phyloP scores from a whole-genome alignment of 2,329 filamentous ascomycete genomes.

The Cryphonectria carpinicola region DNA sequence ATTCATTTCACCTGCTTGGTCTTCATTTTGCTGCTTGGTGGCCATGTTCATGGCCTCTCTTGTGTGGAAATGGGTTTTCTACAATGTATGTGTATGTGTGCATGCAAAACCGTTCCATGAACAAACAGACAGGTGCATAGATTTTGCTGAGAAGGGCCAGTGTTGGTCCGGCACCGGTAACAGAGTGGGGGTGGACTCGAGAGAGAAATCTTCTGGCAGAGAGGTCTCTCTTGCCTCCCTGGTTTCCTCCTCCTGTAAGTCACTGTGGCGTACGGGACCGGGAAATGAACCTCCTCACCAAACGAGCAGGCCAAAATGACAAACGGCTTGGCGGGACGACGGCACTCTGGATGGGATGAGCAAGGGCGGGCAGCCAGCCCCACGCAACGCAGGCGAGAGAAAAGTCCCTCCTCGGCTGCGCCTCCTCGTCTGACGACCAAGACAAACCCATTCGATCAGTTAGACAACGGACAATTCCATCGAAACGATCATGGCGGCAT shows the following conservation, averaged over 20 bases:
- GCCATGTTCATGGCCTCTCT: conserved; percentile 45
- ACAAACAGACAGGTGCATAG: conserved; percentile 34
- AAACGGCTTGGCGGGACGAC: background rate
- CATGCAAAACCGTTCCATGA: conserved; percentile 25
- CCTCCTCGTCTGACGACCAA: background rate
- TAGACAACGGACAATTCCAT: too few species aligned
- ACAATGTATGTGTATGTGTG: conserved; percentile 32
- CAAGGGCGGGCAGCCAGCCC: background rate
- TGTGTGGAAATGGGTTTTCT: conserved; percentile 31
- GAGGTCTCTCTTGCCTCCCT: background rate
- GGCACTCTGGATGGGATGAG: background rate
- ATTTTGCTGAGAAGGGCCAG: conserved; percentile 41
- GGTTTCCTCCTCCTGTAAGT: background rate
- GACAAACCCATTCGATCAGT: background rate
- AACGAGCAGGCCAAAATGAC: background rate
- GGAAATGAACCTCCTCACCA: background rate
- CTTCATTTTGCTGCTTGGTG: conserved; percentile 18
- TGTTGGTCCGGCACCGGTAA: conserved; percentile 43
- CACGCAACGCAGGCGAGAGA: background rate
- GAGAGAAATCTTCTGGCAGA: background rate
- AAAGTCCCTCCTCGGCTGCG: background rate
- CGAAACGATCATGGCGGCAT: too few species aligned
- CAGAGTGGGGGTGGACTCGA: background rate
- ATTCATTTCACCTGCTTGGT: conserved; percentile 12
- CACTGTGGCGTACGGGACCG: background rate